Conservation (phyloP, 2,329 filamentous ascomycete genomes). For the Biscogniauxia sp. region DNA sequence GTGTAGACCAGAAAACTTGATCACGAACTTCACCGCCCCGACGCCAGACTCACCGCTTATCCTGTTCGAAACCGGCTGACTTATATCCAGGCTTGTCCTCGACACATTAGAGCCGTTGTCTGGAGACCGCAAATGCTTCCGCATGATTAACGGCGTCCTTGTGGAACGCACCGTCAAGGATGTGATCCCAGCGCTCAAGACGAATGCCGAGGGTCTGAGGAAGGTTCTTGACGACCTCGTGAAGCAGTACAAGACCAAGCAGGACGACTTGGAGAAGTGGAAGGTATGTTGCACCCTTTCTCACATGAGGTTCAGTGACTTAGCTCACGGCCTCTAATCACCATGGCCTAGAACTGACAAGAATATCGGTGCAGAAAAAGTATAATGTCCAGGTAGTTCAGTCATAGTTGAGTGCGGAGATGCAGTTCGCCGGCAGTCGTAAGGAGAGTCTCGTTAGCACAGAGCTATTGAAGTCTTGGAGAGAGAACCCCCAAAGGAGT, state of each 20-base stretch:
- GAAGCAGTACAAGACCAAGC: slow-evolving; percentile 94
- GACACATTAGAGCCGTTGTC: slow-evolving; percentile 85
- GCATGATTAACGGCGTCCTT: slow-evolving; percentile 95
- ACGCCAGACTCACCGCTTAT: slow-evolving; percentile 39
- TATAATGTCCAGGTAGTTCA: slow-evolving; percentile 86
- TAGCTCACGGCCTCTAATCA: slow-evolving; percentile 10
- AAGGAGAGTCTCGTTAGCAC: slow-evolving; percentile 9
- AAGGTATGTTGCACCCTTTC: slow-evolving; percentile 61
- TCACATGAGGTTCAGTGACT: slow-evolving; percentile 10
- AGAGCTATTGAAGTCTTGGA: slow-evolving; percentile 10
- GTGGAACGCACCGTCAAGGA: slow-evolving; percentile 93
- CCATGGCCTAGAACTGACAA: slow-evolving; percentile 18
- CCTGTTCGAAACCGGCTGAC: slow-evolving; percentile 21
- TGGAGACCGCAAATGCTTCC: slow-evolving; percentile 91
- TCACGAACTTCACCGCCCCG: slow-evolving; percentile 30
- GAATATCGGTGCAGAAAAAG: slow-evolving; percentile 64
- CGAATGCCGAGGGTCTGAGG: slow-evolving; percentile 89
- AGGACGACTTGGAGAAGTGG: slow-evolving; percentile 96
- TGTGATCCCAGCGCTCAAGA: slow-evolving; percentile 85
- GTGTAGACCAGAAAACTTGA: slow-evolving; percentile 18
- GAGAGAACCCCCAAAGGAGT: slow-evolving; percentile 4
- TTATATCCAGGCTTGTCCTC: slow-evolving; percentile 72
- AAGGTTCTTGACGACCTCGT: slow-evolving; percentile 92
- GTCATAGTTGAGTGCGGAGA: slow-evolving; percentile 47
- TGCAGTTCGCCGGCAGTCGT: slow-evolving; percentile 7